Evolutionary conservation across 495 filamentous ascomycete genomes (phyloP), one percentile per base, ranked within the genome.

Genomic region (Melanomma pulvis-pyrius): DNA sequence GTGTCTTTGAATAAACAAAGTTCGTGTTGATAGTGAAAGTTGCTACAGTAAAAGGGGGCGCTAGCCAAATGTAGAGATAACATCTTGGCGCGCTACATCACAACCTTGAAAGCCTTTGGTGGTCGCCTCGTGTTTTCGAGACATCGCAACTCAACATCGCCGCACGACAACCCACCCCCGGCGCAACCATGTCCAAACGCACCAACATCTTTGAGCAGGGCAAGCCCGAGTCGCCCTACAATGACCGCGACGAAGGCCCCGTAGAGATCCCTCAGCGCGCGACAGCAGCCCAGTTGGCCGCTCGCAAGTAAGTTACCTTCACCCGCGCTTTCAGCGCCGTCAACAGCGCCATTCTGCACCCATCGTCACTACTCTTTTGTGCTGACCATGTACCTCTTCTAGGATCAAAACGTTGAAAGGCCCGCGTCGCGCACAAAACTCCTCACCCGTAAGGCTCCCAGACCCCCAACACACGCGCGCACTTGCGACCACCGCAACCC

Each of bases 211-310:
- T 60, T 56, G 53, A 59, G 25, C 63, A 67, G 55, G 63, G 63
- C 21, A 21, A 51, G 24, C 15, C 19, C 5, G 56, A 55, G 24
- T 24, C 49, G 1, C 30, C 26, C 8, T 54, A 63, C 32, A 28
- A 59, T 22, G 46, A 54, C 15, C 19, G 51, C 7, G 11, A 22
- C 32, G 59, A 59, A 15, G 21, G 30, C n/a, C 25, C 17, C 11
- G 17, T 26, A 1, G 68, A 70, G n/a, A 34, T 22, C 29, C n/a
- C 28, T 24, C 26, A 24, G 34, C 47, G 56, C 8, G 68, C 68
- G 29, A 62, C 56, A 15, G 68, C 68, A n/a, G 62, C 62, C 24
- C 62, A 66, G 63, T 13, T 70, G 56, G 63, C 67, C 17, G 26
- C 24, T 26, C 54, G 67, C 32, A 70, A 70, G 67, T 44, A 44